Conservation (phyloP, 495 filamentous ascomycete genomes). For the Podospora tetraspora region DNA sequence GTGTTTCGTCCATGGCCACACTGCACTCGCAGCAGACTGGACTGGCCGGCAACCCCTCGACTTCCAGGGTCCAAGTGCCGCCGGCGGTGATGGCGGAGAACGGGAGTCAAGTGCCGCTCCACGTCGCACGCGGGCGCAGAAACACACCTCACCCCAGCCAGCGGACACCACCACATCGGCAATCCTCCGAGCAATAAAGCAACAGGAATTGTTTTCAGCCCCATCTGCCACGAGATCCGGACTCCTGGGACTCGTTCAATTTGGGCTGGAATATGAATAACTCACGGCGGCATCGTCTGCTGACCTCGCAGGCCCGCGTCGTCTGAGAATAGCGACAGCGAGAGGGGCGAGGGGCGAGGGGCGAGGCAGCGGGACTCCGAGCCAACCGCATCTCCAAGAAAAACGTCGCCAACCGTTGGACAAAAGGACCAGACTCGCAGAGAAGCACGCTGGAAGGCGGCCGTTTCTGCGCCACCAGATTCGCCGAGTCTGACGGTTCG, state of each 20-base stretch:
- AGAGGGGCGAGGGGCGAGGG: not conserved
- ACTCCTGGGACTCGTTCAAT: not conserved
- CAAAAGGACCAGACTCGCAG: too few species aligned
- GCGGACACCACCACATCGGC: not conserved
- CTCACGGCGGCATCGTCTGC: not conserved
- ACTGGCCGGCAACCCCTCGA: not conserved
- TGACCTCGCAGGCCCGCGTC: not conserved
- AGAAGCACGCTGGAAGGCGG: slow-evolving; percentile 12
- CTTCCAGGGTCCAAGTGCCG: slow-evolving; percentile 15
- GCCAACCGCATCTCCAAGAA: not conserved
- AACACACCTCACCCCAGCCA: slow-evolving; percentile 9
- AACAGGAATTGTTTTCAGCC: not conserved
- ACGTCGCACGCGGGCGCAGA: slow-evolving; percentile 13
- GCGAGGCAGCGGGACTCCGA: not conserved
- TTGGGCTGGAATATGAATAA: not conserved
- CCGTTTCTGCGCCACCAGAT: slow-evolving; percentile 30
- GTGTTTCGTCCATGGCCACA: not conserved
- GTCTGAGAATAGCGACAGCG: not conserved
- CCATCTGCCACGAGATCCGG: not conserved
- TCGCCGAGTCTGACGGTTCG: slow-evolving; percentile 15
- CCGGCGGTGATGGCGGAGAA: slow-evolving; percentile 16
- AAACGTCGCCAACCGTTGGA: not conserved
- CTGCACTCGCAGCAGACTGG: not conserved
- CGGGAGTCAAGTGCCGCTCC: slow-evolving; percentile 22
- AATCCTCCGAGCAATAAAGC: not conserved